Evolutionary conservation across 345 rosid species (phyloP), one percentile per base, ranked within the genome.

Genomic region (Carallia pectinifolia): DNA sequence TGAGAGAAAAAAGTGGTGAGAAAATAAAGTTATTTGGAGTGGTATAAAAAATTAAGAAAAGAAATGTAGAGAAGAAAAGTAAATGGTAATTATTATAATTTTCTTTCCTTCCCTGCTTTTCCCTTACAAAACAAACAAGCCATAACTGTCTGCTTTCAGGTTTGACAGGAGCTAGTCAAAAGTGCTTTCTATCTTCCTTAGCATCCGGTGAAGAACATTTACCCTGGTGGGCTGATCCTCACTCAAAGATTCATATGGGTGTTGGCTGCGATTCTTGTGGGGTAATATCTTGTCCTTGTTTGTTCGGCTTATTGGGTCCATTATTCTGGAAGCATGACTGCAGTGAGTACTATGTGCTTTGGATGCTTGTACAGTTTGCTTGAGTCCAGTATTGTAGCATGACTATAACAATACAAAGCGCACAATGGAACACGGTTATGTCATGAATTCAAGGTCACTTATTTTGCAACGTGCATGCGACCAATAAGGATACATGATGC

Each of bases 221-320:
- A 36, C 80, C 76, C 33, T 62, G 23, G 69, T 60, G 67, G 76
- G 76, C 67, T 38, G 71, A 77, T 73, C 75, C 75, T 67, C 62
- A 1, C 10, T 59, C 70, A 23, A 74, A 48, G 6, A 67, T 74
- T 72, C 97, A 89, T 76, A 0, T 6, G 7, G 54, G 66, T 53
- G 72, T 64, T 76, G 97, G 97, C 64, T 93, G 98, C 70, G 97
- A 93, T 83, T 75, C 75, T 72, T 90, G 96, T 64, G 98, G 88
- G 80, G 90, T 86, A 82, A 81, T 50, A 62, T 60, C 69, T 37
- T 53, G 30, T 55, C 58, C 59, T 61, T 7, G 40, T 66, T 50
- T 61, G 38, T 52, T 6, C 15, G 34, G 23, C 39, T 23, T 23
- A 27, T 37, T 16, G 27, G 17, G 34, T 63, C 30, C 36, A 23